Conservation (phyloP, 2,329 filamentous ascomycete species). For the Microcyclospora tardicrescens region DNA sequence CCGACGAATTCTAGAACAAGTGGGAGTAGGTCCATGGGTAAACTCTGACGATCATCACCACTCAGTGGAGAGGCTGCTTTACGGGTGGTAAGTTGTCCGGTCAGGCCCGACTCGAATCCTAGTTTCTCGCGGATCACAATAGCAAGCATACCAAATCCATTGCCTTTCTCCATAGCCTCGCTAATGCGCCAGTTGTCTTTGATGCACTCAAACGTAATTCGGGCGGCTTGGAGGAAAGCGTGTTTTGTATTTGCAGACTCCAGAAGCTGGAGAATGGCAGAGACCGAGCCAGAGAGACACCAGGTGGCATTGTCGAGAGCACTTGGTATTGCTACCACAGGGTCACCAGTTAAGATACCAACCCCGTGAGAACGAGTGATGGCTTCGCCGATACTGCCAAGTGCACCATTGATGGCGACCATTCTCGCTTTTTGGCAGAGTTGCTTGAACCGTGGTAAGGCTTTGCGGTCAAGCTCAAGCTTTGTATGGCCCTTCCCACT, state of each 20-base stretch:
- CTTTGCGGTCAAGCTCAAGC: conserved; percentile 37
- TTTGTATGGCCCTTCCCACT: background rate
- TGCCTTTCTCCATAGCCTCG: conserved; percentile 93
- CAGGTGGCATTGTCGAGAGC: conserved; percentile 85
- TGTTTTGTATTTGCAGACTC: conserved; percentile 61
- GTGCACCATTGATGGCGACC: conserved; percentile 75
- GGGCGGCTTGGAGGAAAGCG: conserved; percentile 61
- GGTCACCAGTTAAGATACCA: conserved; percentile 68
- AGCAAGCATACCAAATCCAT: conserved; percentile 80
- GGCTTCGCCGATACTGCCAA: conserved; percentile 79
- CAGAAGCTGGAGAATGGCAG: conserved; percentile 70
- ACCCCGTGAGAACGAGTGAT: conserved; percentile 70
- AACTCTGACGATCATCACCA: conserved; percentile 36
- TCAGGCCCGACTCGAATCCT: conserved; percentile 31
- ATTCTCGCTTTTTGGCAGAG: conserved; percentile 61
- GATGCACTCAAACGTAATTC: conserved; percentile 75
- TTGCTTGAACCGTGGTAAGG: conserved; percentile 39
- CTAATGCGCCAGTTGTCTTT: conserved; percentile 93
- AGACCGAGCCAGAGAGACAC: conserved; percentile 83
- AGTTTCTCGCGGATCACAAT: conserved; percentile 76
- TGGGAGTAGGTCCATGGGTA: conserved; percentile 52
- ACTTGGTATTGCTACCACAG: conserved; percentile 67
- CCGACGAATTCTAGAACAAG: conserved; percentile 77
- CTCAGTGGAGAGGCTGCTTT: conserved; percentile 11
- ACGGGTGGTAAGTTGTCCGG: conserved; percentile 12